A percentile compares a stretch with the other conserved stretches of the same genome.
phyloP scores from a whole-genome alignment of 106 monocot species.

The Dendrobium nobile region DNA sequence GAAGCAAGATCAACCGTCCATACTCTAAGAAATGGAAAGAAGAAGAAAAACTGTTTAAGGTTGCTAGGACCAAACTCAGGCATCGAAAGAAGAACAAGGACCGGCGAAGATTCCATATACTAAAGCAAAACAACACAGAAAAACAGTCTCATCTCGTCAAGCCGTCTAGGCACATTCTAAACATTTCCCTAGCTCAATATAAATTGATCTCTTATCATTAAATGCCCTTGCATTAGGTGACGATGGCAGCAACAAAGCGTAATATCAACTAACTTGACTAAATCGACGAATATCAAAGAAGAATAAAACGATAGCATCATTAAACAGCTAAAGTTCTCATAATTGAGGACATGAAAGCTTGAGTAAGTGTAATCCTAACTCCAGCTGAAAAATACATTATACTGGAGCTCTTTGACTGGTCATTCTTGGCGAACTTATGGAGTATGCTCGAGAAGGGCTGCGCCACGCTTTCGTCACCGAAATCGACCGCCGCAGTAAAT shows the following conservation, averaged over 20 bases:
- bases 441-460: constrained; percentile 46
- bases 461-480: neutral
- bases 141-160: neutral
- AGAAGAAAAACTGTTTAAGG: neutral
- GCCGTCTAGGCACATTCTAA: neutral
- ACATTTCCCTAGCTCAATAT: neutral
- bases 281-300: neutral
- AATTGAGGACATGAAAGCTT: neutral
- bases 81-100: neutral
- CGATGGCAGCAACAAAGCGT: neutral
- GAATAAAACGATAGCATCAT: neutral
- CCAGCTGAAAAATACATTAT: constrained; percentile 14
- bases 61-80: neutral
- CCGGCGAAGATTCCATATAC: neutral
- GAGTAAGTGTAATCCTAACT: neutral
- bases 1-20: neutral
- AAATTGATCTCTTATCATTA: neutral
- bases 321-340: neutral
- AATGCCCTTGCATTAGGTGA: neutral
- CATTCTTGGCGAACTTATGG: constrained; percentile 50
- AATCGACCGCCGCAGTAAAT: neutral
- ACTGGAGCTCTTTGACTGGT: constrained; percentile 7
- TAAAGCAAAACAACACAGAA: neutral
- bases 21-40: neutral
- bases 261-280: neutral